phyloP scores from a whole-genome alignment of 2,329 filamentous ascomycete genomes.

The Rutstroemia sydowiana region DNA sequence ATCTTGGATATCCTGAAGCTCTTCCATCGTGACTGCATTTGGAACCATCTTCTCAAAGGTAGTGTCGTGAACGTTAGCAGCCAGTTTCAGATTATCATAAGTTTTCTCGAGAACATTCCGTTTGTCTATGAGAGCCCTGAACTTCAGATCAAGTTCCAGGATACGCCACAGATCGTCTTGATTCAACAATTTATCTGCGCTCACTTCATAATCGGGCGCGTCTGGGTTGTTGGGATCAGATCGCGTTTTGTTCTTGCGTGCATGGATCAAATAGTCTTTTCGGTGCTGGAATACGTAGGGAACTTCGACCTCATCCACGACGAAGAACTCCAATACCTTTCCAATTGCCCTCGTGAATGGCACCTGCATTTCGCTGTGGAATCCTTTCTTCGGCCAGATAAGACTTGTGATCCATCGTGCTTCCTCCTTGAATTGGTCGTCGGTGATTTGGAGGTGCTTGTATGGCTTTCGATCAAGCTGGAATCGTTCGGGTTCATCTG shows the following conservation, averaged over 20 bases:
- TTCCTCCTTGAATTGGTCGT: conserved; percentile 86
- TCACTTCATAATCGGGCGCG: conserved; percentile 64
- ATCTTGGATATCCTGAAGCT: conserved; percentile 92
- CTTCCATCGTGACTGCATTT: conserved; percentile 79
- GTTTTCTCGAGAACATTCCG: conserved; percentile 76
- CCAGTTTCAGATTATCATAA: conserved; percentile 62
- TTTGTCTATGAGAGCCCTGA: conserved; percentile 86
- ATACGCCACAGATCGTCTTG: conserved; percentile 95
- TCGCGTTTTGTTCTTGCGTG: conserved; percentile 58
- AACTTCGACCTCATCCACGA: conserved; percentile 88
- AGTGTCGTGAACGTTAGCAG: conserved; percentile 56
- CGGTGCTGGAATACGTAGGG: conserved; percentile 98
- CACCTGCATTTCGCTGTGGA: conserved; percentile 57
- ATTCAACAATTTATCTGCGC: conserved; percentile 79
- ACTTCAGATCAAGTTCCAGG: conserved; percentile 90
- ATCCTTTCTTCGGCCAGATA: conserved; percentile 78
- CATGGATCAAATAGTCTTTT: conserved; percentile 94
- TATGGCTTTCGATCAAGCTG: conserved; percentile 88
- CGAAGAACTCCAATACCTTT: conserved; percentile 92
- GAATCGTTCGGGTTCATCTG: conserved; percentile 88
- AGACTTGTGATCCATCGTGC: conserved; percentile 85
- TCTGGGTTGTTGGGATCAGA: conserved; percentile 58
- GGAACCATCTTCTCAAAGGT: conserved; percentile 79
- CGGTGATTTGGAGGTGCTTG: conserved; percentile 69
- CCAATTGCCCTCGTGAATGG: conserved; percentile 84